These are phyloP conservation scores for Tylopilus sp. DNA, from an alignment of 768 basidiomycete genomes.

Conservation along the genomic window DNA sequence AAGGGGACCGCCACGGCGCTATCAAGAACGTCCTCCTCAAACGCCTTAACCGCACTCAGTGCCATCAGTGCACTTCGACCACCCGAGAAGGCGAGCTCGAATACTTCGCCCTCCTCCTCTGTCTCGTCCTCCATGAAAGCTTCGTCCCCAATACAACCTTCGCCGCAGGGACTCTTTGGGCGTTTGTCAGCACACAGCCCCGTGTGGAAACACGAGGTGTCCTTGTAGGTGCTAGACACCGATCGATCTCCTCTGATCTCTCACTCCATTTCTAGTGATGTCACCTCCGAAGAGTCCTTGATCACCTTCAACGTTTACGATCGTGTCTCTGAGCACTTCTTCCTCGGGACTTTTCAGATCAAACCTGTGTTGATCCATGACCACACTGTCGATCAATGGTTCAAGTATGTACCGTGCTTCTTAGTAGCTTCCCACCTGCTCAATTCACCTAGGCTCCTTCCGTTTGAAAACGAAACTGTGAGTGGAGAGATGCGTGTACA, in stretches of 20 bases:
- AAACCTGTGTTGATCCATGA: conserved; percentile 90
- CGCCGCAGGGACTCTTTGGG: conserved; percentile 52
- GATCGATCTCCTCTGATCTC: conserved; percentile 15
- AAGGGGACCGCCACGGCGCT: conserved; percentile 68
- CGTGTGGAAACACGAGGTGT: conserved; percentile 98
- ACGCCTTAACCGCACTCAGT: conserved; percentile 62
- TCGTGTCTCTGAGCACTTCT: conserved; percentile 76
- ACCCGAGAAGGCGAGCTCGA: conserved; percentile 40
- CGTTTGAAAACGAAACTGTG: conserved; percentile 77
- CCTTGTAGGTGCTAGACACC: conserved; percentile 67
- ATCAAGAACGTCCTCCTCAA: conserved; percentile 57
- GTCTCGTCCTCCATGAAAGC: conserved; percentile 36
- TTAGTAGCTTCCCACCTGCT: conserved; percentile 18
- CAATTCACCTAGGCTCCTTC: conserved; percentile 51
- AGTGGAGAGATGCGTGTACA: conserved; percentile 94
- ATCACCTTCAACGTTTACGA: conserved; percentile 93
- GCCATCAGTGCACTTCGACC: conserved; percentile 53
- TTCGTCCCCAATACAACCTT: conserved; percentile 27
- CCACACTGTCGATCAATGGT: conserved; percentile 96
- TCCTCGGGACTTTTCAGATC: conserved; percentile 88
- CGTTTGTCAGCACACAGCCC: conserved; percentile 80
- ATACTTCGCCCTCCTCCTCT: conserved; percentile 44
- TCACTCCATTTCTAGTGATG: conserved; percentile 62
- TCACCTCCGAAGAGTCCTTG: conserved; percentile 81
- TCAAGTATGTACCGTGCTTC: conserved; percentile 61